A percentile compares a stretch with the other conserved stretches of the same genome.
Conservation (phyloP, 345 rosid genomes). For the Bruguiera gymnorhiza region DNA sequence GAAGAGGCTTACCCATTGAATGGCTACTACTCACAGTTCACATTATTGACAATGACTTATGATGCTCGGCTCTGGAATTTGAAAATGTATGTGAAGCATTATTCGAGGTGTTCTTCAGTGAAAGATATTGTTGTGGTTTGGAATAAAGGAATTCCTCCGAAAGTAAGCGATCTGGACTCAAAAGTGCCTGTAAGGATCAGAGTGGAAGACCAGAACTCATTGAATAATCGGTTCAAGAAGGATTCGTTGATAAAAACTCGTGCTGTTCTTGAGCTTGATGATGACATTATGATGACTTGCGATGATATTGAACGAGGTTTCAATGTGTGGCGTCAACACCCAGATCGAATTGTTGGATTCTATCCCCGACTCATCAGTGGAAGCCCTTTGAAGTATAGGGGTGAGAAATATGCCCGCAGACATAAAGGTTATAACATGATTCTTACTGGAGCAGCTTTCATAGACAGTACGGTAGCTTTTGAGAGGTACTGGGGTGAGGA, state of each 20-base stretch:
- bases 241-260: conserved; percentile 69
- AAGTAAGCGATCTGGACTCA: conserved; percentile 58
- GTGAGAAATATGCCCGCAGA: conserved; percentile 70
- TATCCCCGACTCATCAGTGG: conserved; percentile 69
- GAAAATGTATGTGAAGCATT: conserved; percentile 86
- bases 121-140: conserved; percentile 91
- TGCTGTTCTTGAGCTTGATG: conserved; percentile 91
- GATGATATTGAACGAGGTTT: conserved; percentile 82
- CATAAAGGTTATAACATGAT: conserved; percentile 83
- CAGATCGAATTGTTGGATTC: conserved; percentile 80
- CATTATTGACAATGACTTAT: conserved; percentile 86
- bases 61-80: conserved; percentile 98
- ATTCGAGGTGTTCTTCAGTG: conserved; percentile 88
- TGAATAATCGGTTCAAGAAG: conserved; percentile 78
- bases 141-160: conserved; percentile 89
- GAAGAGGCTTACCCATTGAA: conserved; percentile 59
- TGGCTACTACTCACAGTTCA: conserved; percentile 81
- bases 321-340: conserved; percentile 80
- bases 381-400: conserved; percentile 58
- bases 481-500: conserved; percentile 55
- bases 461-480: conserved; percentile 62
- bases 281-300: conserved; percentile 92
- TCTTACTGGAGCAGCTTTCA: conserved; percentile 93
- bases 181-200: conserved; percentile 88
- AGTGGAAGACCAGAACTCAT: conserved; percentile 62